Conservation (phyloP, 164 flowering plant genomes). For the Platanus orientalis region DNA sequence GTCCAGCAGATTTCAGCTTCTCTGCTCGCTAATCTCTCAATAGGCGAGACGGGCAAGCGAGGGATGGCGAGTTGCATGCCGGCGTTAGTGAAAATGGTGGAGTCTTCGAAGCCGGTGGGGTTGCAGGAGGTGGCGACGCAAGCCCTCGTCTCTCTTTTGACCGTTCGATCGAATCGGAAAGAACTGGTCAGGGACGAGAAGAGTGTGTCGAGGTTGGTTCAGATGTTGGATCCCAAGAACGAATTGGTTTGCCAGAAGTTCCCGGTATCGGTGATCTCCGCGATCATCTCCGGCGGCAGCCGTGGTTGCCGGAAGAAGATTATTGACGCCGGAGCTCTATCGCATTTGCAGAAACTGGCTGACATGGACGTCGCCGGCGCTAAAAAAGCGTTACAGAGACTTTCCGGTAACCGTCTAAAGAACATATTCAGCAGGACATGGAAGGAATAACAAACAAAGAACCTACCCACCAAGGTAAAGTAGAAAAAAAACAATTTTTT, state of each 20-base stretch:
- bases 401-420: slow-evolving; percentile 59
- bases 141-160: slow-evolving; percentile 48
- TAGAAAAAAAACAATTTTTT: not conserved
- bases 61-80: slow-evolving; percentile 49
- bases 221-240: slow-evolving; percentile 59
- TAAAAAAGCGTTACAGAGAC: slow-evolving; percentile 58
- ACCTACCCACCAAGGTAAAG: slow-evolving; percentile 40
- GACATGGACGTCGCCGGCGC: slow-evolving; percentile 78
- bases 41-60: slow-evolving; percentile 52
- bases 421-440: slow-evolving; percentile 58
- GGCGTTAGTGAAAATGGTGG: slow-evolving; percentile 63
- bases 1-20: slow-evolving; percentile 52
- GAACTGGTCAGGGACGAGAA: slow-evolving; percentile 73
- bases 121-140: slow-evolving; percentile 49
- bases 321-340: slow-evolving; percentile 52
- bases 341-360: slow-evolving; percentile 50
- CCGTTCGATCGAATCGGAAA: slow-evolving; percentile 56
- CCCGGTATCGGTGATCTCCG: slow-evolving; percentile 50
- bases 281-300: slow-evolving; percentile 47
- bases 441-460: slow-evolving; percentile 44
- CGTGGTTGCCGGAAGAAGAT: slow-evolving; percentile 52
- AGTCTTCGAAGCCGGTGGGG: slow-evolving; percentile 59
- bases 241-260: slow-evolving; percentile 47
- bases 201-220: slow-evolving; percentile 50
- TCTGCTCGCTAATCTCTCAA: slow-evolving; percentile 35